Evolutionary conservation across 306 rosid genomes (phyloP).

Genomic region (Prosopis cineraria): DNA sequence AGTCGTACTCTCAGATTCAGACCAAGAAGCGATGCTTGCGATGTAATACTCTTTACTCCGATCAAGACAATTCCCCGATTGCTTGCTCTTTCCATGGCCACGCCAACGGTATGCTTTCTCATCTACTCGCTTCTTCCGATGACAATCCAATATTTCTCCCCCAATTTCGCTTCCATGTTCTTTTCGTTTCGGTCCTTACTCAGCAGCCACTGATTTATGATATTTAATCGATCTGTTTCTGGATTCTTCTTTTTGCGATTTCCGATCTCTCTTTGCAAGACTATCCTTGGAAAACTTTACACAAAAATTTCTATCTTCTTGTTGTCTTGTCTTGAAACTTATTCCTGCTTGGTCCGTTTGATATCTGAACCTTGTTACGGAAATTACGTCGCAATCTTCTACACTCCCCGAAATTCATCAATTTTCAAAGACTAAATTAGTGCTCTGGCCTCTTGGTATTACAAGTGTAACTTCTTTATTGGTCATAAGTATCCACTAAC

Average conservation of each 20-base stretch:
- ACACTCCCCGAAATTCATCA: neutral
- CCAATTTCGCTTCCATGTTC: neutral
- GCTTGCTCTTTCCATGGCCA: slow-evolving; percentile 94
- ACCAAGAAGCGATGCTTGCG: slow-evolving; percentile 62
- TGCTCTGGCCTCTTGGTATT: too few species aligned
- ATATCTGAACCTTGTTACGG: neutral
- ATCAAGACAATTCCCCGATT: slow-evolving; percentile 41
- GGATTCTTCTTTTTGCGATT: neutral
- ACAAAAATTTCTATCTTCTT: neutral
- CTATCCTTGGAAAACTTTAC: neutral
- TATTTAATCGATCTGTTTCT: neutral
- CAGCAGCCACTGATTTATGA: neutral
- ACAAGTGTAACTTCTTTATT: too few species aligned
- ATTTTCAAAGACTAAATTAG: neutral
- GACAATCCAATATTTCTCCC: neutral
- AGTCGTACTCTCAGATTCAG: slow-evolving; percentile 40
- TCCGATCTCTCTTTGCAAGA: neutral
- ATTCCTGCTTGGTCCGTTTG: neutral
- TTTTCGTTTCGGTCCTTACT: neutral
- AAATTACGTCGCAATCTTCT: neutral
- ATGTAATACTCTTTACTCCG: slow-evolving; percentile 65
- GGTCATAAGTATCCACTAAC: too few species aligned
- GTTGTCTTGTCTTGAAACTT: neutral
- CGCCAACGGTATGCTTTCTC: slow-evolving; percentile 54
- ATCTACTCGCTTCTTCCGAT: neutral